Conservation (phyloP, 2,329 filamentous ascomycete species). For the Trichophyton benhamiae region DNA sequence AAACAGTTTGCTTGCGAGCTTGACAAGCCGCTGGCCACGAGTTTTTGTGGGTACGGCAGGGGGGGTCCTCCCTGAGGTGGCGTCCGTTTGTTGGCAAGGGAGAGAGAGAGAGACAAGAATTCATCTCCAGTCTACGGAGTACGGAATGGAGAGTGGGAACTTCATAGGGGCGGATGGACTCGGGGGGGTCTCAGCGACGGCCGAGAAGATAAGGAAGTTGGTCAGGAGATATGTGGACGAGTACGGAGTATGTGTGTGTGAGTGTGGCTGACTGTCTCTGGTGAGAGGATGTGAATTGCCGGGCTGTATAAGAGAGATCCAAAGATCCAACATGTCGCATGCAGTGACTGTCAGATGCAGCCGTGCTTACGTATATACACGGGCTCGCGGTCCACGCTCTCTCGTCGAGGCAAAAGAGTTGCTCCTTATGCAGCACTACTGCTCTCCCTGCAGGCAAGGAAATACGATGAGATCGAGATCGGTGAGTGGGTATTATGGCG, state of each 20-base stretch:
- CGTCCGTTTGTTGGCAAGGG: neutral
- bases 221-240: too few species aligned
- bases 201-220: neutral
- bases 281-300: neutral
- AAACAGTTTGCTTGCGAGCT: neutral
- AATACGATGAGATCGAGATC: slow-evolving; percentile 1
- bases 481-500: neutral
- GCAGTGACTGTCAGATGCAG: neutral
- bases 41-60: neutral
- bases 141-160: neutral
- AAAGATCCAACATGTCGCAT: neutral
- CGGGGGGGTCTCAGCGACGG: neutral
- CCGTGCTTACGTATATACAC: neutral
- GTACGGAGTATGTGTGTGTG: too few species aligned
- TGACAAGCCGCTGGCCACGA: neutral
- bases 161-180: neutral
- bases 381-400: neutral
- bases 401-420: too few species aligned
- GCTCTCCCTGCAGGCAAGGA: neutral
- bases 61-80: neutral
- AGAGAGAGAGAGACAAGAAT: neutral
- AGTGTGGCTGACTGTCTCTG: too few species aligned
- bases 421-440: too few species aligned
- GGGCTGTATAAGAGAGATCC: neutral
- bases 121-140: neutral